Base-by-base conservation (phyloP, 1,284 basidiomycete genomes). In the Polyporus tsugae region DNA sequence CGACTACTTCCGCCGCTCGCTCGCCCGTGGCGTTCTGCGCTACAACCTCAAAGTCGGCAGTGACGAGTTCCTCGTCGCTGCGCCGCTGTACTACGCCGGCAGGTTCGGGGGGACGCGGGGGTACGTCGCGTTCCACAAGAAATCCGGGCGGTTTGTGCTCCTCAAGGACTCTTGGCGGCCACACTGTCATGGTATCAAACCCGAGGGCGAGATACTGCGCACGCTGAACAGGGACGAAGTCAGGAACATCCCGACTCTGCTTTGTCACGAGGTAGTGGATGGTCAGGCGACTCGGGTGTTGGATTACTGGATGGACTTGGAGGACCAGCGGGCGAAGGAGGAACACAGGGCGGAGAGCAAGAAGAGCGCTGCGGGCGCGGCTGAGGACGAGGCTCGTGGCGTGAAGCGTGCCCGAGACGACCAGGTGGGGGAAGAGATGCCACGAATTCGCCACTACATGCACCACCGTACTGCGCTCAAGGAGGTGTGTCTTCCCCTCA, bases 161-260 rank as follows among this genome's bases (percentile, higher is more conserved):
- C 55, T 70, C 46, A 70, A 70, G 44, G 69, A 70, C 38, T 36
- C 65, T 1, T 70, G 69, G 69, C 60, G 66, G 13, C 53, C 57
- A 6, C 29, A 19, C 4, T 33, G 64, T n/a, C 22, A 25, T 19
- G 53, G 55, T 1, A 17, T 19, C 15, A 6, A 5, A 13, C 29
- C 64, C n/a, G 68, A 70, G 22, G 68, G 62, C 0, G 55, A 39
- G 17, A 57, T 60, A 1, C 62, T 70, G 19, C 15, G 29, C 9
- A 13, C 6, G 5, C 65, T 70, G 9, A 62, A 62, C 33, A 17
- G 60, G 3, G 39, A n/a, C 9, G n/a, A 38, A 0, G 61, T 66
- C 17, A 19, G 1, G 3, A 15, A 55, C 46, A 22, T 69, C 13
- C 68, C 68, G 19, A 69, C 62, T 3, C 15, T 66, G 2, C 22